Evolutionary conservation across 2,329 filamentous ascomycete genomes (phyloP).

Genomic region (Sporothrix brasiliensis): DNA sequence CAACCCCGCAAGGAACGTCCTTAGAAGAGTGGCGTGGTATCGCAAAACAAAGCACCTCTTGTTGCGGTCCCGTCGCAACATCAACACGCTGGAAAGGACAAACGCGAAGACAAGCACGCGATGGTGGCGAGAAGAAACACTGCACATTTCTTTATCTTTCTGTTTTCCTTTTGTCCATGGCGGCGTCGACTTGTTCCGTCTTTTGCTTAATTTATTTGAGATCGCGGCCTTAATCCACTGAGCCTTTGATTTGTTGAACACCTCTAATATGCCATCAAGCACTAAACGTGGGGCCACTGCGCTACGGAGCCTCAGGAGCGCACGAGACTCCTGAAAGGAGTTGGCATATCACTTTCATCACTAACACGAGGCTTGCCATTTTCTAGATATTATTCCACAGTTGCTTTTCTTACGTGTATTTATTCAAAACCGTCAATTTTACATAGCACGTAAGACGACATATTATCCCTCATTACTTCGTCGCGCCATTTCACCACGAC

Average conservation of each 20-base stretch:
- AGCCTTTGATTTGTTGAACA: constrained; percentile 9
- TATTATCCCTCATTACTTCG: neutral
- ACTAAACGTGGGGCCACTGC: neutral
- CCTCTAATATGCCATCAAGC: neutral
- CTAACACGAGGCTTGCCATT: neutral
- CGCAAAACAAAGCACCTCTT: too few relatives aligned
- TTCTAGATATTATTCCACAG: neutral
- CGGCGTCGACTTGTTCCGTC: neutral
- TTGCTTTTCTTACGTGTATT: neutral
- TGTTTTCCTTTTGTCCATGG: neutral
- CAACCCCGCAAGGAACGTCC: neutral
- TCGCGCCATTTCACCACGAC: neutral
- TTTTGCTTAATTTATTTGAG: neutral
- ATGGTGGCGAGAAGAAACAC: neutral
- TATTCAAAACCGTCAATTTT: too few relatives aligned
- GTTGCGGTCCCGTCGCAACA: neutral
- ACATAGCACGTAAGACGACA: too few relatives aligned
- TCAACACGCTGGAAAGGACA: neutral
- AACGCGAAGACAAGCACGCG: neutral
- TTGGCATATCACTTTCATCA: neutral
- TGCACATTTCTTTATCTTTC: neutral
- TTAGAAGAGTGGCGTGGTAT: too few relatives aligned
- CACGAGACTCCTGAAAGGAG: constrained; percentile 13
- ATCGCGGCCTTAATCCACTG: constrained; percentile 6
- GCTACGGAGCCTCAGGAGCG: too few relatives aligned